Percentiles rank a stretch among this genome's conserved stretches.
Evolutionary conservation across 768 basidiomycete genomes (phyloP).

Genomic region (Leucosporidium yakuticum): DNA sequence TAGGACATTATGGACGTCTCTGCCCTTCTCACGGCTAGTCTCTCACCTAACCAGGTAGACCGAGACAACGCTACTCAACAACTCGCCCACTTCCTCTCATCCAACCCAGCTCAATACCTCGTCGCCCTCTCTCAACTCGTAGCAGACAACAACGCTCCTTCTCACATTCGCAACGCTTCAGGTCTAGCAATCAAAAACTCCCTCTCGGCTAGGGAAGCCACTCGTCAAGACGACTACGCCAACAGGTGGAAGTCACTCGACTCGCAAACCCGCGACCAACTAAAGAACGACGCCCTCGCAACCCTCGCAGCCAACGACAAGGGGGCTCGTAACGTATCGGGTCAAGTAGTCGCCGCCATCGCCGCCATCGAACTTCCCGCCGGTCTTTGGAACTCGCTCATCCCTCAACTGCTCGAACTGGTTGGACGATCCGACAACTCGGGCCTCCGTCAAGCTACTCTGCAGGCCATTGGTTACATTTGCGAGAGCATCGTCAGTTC

Average conservation of each 20-base stretch:
- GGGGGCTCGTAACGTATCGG: conserved; percentile 78
- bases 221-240: conserved; percentile 68
- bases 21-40: conserved; percentile 83
- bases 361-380: conserved; percentile 86
- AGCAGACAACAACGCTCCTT: conserved; percentile 61
- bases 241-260: conserved; percentile 72
- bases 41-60: conserved; percentile 56
- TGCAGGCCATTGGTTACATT: conserved; percentile 94
- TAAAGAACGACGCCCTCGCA: conserved; percentile 79
- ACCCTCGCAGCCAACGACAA: conserved; percentile 66
- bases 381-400: conserved; percentile 73
- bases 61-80: conserved; percentile 22
- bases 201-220: conserved; percentile 81
- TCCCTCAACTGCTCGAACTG: conserved; percentile 79
- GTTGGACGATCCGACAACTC: conserved; percentile 63
- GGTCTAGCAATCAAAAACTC: conserved; percentile 96
- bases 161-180: conserved; percentile 84
- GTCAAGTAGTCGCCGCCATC: conserved; percentile 89
- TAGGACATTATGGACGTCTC: conserved; percentile 68
- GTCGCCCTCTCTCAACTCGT: conserved; percentile 79
- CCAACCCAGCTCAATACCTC: conserved; percentile 61
- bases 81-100: conserved; percentile 23
- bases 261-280: conserved; percentile 61
- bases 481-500: conserved; percentile 87
- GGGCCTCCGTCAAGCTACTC: conserved; percentile 67